phyloP scores from a whole-genome alignment of 2,329 filamentous ascomycete genomes.

The Fusarium brevicatenulatum region DNA sequence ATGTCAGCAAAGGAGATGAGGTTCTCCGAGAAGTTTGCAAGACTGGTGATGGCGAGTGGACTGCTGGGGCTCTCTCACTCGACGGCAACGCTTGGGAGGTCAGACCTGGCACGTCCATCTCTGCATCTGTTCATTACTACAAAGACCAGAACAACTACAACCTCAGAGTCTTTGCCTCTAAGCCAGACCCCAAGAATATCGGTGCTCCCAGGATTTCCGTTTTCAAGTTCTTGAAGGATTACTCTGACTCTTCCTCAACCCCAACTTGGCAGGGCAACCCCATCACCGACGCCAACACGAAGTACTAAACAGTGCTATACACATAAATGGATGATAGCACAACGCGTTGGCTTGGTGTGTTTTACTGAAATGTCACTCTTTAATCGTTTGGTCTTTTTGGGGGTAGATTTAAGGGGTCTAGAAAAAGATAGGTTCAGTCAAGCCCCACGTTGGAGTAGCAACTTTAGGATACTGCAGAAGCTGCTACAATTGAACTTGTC shows the following conservation, averaged over 20 bases:
- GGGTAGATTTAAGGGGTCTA: fast-evolving
- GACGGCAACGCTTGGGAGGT: fast-evolving
- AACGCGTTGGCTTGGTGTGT: too few relatives aligned
- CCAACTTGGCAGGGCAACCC: too few relatives aligned
- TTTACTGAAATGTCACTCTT: neutral
- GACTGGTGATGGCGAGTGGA: fast-evolving
- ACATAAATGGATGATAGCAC: too few relatives aligned
- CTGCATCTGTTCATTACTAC: neutral
- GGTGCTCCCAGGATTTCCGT: too few relatives aligned
- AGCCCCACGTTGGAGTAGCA: neutral
- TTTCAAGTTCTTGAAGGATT: too few relatives aligned
- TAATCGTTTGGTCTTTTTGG: fast-evolving
- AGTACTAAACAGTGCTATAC: too few relatives aligned
- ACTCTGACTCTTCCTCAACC: too few relatives aligned
- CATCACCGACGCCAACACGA: too few relatives aligned
- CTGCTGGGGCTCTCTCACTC: too few relatives aligned
- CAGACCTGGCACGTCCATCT: neutral
- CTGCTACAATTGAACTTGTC: neutral
- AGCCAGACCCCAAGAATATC: too few relatives aligned
- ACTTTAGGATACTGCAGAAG: neutral
- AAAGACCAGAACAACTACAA: fast-evolving
- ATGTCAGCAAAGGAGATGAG: fast-evolving
- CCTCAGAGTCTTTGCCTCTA: too few relatives aligned
- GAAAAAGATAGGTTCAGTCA: neutral
- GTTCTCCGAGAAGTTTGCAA: neutral